Evolutionary conservation across 2,329 filamentous ascomycete species (phyloP).

Genomic region (Lecanicillium sp.): DNA sequence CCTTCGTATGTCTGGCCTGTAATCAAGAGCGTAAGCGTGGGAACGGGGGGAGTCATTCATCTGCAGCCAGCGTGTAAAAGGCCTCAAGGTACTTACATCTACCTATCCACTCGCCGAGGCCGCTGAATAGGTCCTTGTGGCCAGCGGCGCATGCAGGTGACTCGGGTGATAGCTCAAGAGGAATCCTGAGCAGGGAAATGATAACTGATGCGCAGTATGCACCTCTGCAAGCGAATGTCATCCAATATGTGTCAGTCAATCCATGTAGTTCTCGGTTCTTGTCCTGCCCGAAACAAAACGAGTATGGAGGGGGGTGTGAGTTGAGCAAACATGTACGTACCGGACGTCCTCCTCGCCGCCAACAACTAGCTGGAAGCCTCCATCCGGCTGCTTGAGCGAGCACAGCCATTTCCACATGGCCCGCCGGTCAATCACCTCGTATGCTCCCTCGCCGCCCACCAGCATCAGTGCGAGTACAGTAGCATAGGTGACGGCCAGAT

Average conservation of each 20-base stretch:
- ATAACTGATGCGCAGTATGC: constrained; percentile 88
- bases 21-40: background rate
- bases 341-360: constrained; percentile 91
- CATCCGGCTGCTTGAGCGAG: constrained; percentile 75
- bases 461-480: constrained; percentile 71
- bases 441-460: constrained; percentile 68
- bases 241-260: too few species aligned
- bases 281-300: background rate
- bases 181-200: constrained; percentile 76
- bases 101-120: constrained; percentile 72
- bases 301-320: background rate
- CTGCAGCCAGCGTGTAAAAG: background rate
- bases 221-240: constrained; percentile 57
- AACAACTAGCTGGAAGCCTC: constrained; percentile 81
- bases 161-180: constrained; percentile 68
- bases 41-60: background rate
- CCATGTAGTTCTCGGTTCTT: background rate
- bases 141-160: constrained; percentile 61
- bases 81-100: constrained; percentile 54
- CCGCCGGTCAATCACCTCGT: constrained; percentile 71
- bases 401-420: constrained; percentile 90
- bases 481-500: constrained; percentile 86
- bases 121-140: constrained; percentile 59
- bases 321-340: constrained; percentile 52
- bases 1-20: constrained; percentile 90